These are phyloP conservation scores for Striga asiatica DNA, from an alignment of 257 asterid genomes.

Conservation along the genomic window DNA sequence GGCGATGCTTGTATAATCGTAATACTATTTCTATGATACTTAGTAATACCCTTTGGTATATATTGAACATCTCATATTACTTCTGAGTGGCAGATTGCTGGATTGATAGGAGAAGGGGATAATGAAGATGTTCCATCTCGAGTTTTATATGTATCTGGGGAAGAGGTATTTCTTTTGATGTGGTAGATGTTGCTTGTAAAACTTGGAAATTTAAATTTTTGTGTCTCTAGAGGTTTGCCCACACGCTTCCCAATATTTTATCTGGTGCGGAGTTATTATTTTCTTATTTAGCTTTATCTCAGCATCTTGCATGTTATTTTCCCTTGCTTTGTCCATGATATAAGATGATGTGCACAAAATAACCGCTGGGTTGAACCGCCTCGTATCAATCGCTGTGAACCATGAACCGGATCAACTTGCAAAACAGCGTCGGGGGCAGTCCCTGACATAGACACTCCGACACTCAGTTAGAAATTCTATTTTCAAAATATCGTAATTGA, in stretches of 20 bases:
- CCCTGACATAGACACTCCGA: too few species aligned
- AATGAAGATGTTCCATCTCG: conserved; percentile 34
- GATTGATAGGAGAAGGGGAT: conserved; percentile 58
- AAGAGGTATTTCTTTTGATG: conserved; percentile 52
- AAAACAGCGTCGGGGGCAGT: too few species aligned
- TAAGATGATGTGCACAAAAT: too few species aligned
- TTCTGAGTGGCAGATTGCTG: conserved; percentile 60
- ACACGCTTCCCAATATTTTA: conserved; percentile 1
- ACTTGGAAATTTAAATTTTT: conserved; percentile 6
- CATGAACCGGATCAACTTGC: too few species aligned
- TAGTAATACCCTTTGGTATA: conserved; percentile 7
- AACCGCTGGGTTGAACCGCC: too few species aligned
- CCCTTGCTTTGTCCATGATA: too few species aligned
- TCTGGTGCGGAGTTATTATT: not conserved
- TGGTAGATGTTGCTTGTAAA: not conserved
- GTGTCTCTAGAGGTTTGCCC: conserved; percentile 6
- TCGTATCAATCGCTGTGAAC: too few species aligned
- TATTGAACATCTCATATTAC: conserved; percentile 12
- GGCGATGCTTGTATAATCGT: conserved; percentile 6
- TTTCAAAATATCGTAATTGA: too few species aligned
- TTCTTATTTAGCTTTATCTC: not conserved
- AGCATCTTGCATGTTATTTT: not conserved
- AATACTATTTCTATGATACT: not conserved
- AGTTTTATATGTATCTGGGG: conserved; percentile 93
- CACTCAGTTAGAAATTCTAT: too few species aligned